Evolutionary conservation across 768 basidiomycete genomes (phyloP).

Genomic region (Hypholoma fasciculare): DNA sequence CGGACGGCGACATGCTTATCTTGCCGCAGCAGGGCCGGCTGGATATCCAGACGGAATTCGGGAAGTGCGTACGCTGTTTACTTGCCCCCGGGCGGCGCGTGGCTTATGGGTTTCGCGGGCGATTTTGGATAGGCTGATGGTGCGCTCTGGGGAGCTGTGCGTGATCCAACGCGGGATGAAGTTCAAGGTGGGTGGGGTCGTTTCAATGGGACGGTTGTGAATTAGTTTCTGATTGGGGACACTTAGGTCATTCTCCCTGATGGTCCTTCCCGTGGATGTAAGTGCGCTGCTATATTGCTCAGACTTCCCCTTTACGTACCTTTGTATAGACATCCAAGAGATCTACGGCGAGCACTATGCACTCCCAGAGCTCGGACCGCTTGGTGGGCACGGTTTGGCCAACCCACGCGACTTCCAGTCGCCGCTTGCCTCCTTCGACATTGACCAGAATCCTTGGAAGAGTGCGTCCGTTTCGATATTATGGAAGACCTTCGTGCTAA

Average conservation of each 20-base stretch:
- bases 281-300: conserved; percentile 17
- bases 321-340: conserved; percentile 53
- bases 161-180: conserved; percentile 69
- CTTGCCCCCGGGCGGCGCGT: neutral
- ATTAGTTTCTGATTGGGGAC: neutral
- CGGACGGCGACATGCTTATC: conserved; percentile 68
- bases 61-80: conserved; percentile 42
- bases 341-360: conserved; percentile 64
- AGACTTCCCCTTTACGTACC: neutral
- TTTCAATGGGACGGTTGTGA: neutral
- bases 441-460: conserved; percentile 62
- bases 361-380: conserved; percentile 64
- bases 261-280: conserved; percentile 63
- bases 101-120: neutral
- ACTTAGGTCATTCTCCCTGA: conserved; percentile 50
- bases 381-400: conserved; percentile 68
- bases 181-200: conserved; percentile 56
- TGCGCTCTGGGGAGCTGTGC: conserved; percentile 60
- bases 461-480: conserved; percentile 32
- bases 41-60: conserved; percentile 71
- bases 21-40: conserved; percentile 64
- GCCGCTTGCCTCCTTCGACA: conserved; percentile 65
- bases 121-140: conserved; percentile 47
- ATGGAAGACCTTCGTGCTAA: neutral
- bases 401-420: conserved; percentile 64